phyloP scores from a whole-genome alignment of 2,329 filamentous ascomycete genomes.

The Penicillium sp. region DNA sequence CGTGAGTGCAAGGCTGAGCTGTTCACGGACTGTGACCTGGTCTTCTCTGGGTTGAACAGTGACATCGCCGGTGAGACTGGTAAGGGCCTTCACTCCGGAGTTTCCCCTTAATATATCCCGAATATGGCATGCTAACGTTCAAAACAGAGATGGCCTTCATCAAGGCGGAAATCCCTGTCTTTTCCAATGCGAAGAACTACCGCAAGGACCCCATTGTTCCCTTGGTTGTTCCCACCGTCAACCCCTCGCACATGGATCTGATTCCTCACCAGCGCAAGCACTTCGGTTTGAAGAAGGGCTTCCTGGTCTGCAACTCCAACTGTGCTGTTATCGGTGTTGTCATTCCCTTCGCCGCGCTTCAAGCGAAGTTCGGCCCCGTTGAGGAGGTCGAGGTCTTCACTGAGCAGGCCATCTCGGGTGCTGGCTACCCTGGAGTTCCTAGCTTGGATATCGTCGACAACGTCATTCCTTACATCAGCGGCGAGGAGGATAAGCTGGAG shows the following conservation, averaged over 20 bases:
- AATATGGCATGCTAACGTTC: background rate
- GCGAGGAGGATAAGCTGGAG: slow-evolving; percentile 96
- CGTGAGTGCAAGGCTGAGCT: slow-evolving; percentile 81
- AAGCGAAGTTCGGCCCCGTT: slow-evolving; percentile 81
- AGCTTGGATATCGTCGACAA: slow-evolving; percentile 98
- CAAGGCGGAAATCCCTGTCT: slow-evolving; percentile 84
- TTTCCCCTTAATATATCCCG: background rate
- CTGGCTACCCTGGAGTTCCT: slow-evolving; percentile 71
- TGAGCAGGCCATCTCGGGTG: slow-evolving; percentile 91
- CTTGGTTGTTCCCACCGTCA: slow-evolving; percentile 93
- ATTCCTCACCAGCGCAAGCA: slow-evolving; percentile 86
- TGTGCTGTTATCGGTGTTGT: slow-evolving; percentile 97
- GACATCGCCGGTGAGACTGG: slow-evolving; percentile 92
- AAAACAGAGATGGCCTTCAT: slow-evolving; percentile 83
- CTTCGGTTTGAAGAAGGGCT: slow-evolving; percentile 77
- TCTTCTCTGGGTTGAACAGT: slow-evolving; percentile 91
- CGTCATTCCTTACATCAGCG: slow-evolving; percentile 88
- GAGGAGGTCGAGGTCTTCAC: slow-evolving; percentile 84
- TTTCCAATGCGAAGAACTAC: slow-evolving; percentile 98
- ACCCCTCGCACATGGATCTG: slow-evolving; percentile 82
- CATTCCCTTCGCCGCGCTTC: slow-evolving; percentile 89
- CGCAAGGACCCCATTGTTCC: slow-evolving; percentile 88
- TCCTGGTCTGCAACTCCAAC: slow-evolving; percentile 97
- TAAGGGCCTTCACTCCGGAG: slow-evolving; percentile 46
- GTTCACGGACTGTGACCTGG: slow-evolving; percentile 87